phyloP scores from a whole-genome alignment of 805 yeast genomes.

The Maudiozyma pseudohumilis region DNA sequence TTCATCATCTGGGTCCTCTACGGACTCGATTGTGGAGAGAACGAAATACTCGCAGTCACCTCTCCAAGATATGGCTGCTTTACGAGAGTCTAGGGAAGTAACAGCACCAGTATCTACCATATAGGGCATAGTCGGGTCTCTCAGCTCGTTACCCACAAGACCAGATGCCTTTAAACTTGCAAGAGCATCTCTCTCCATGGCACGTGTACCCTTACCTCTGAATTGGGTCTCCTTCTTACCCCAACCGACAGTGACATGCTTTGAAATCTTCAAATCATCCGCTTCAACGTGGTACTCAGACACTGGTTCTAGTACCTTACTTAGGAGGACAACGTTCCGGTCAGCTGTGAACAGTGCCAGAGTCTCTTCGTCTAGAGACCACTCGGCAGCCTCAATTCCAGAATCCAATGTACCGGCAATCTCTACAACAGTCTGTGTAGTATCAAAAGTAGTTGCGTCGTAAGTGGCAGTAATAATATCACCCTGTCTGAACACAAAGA shows the following conservation, averaged over 20 bases:
- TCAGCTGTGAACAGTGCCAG: constrained; percentile 58
- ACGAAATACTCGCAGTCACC: constrained; percentile 87
- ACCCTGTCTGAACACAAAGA: constrained; percentile 63
- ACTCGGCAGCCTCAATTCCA: constrained; percentile 60
- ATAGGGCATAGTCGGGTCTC: constrained; percentile 85
- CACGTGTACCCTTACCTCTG: constrained; percentile 85
- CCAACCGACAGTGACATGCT: constrained; percentile 97
- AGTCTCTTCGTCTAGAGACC: constrained; percentile 92
- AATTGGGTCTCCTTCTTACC: constrained; percentile 96
- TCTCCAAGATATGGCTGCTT: constrained; percentile 71
- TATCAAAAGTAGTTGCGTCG: constrained; percentile 36
- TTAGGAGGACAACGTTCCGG: constrained; percentile 51
- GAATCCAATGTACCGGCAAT: constrained; percentile 79
- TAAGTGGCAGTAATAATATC: constrained; percentile 62
- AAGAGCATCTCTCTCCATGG: constrained; percentile 52
- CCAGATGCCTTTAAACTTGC: constrained; percentile 47
- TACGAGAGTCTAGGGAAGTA: constrained; percentile 43
- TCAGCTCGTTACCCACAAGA: constrained; percentile 51
- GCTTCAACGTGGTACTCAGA: constrained; percentile 49
- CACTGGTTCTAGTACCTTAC: constrained; percentile 71
- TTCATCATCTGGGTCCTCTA: constrained; percentile 32
- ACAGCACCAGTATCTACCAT: constrained; percentile 59
- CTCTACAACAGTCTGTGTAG: constrained; percentile 47
- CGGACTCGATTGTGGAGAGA: constrained; percentile 50
- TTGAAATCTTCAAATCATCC: constrained; percentile 57